Percentiles rank a stretch among this genome's conserved stretches.
Evolutionary conservation across 345 rosid species (phyloP).

Genomic region (Xanthoceras sorbifolium): DNA sequence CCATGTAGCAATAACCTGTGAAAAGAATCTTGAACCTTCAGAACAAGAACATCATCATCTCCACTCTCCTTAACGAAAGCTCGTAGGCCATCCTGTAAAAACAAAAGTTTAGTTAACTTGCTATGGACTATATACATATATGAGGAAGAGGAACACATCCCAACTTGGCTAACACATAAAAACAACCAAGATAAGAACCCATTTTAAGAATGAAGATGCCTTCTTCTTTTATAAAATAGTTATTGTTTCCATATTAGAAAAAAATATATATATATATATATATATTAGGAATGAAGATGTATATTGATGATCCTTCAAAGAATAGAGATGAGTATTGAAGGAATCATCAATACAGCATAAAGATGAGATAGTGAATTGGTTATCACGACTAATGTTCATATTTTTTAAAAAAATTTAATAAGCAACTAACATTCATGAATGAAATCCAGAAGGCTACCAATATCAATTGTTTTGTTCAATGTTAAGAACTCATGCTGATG

Average conservation of each 20-base stretch:
- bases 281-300: neutral
- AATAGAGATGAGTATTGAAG: neutral
- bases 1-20: constrained; percentile 90
- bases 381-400: neutral
- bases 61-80: constrained; percentile 53
- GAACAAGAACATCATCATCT: constrained; percentile 60
- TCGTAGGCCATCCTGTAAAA: constrained; percentile 63
- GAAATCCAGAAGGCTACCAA: neutral
- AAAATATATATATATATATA: no score
- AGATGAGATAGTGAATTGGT: neutral
- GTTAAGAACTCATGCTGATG: neutral
- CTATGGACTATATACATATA: neutral
- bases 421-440: neutral
- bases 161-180: neutral
- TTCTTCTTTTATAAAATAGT: neutral
- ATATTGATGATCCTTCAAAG: neutral
- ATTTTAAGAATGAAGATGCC: neutral
- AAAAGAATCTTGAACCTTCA: constrained; percentile 85
- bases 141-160: neutral
- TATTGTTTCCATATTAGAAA: neutral
- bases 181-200: neutral
- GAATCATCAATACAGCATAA: constrained; percentile 1
- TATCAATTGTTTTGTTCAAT: neutral
- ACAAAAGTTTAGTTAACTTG: neutral
- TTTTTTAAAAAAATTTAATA: neutral